phyloP scores from a whole-genome alignment of 208 protist species.

The Jaenimonas drosophilae region DNA sequence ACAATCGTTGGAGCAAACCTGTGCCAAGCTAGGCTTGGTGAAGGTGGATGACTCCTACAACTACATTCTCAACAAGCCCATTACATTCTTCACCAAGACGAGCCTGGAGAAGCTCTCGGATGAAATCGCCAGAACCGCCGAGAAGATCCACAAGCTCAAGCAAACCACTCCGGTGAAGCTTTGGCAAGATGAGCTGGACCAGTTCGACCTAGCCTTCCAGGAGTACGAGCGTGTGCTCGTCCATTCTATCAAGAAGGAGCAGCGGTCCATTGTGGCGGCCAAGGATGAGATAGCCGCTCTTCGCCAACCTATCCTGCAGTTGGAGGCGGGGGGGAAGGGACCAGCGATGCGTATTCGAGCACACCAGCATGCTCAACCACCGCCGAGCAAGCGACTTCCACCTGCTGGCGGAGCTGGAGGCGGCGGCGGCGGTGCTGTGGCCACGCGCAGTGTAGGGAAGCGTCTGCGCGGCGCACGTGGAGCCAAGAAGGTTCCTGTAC shows the following conservation, averaged over 20 bases:
- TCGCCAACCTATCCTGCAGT: slow-evolving; percentile 39
- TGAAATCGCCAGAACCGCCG: slow-evolving; percentile 46
- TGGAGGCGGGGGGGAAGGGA: slow-evolving; percentile 28
- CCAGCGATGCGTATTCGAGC: slow-evolving; percentile 47
- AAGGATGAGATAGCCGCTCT: slow-evolving; percentile 36
- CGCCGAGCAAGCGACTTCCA: slow-evolving; percentile 32
- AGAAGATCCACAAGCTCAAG: slow-evolving; percentile 64
- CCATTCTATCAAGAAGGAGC: slow-evolving; percentile 73
- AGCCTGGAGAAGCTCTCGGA: slow-evolving; percentile 66
- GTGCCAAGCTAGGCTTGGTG: slow-evolving; percentile 53
- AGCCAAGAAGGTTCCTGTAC: slow-evolving; percentile 10
- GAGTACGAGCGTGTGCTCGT: slow-evolving; percentile 64
- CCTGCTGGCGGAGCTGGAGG: slow-evolving; percentile 4
- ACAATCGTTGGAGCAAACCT: slow-evolving; percentile 59
- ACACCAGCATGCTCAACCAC: slow-evolving; percentile 42
- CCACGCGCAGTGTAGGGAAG: slow-evolving; percentile 18
- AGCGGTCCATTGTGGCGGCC: slow-evolving; percentile 30
- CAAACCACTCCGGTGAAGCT: slow-evolving; percentile 77
- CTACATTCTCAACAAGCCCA: slow-evolving; percentile 82
- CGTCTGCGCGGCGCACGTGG: slow-evolving; percentile 16
- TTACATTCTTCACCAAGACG: slow-evolving; percentile 83
- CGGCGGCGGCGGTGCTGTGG: slow-evolving; percentile 8
- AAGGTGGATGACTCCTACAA: slow-evolving; percentile 70
- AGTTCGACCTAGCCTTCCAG: slow-evolving; percentile 75
- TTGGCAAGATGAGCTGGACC: slow-evolving; percentile 85